Base-by-base conservation (phyloP, 495 filamentous ascomycete genomes). In the Podospora sp. region DNA sequence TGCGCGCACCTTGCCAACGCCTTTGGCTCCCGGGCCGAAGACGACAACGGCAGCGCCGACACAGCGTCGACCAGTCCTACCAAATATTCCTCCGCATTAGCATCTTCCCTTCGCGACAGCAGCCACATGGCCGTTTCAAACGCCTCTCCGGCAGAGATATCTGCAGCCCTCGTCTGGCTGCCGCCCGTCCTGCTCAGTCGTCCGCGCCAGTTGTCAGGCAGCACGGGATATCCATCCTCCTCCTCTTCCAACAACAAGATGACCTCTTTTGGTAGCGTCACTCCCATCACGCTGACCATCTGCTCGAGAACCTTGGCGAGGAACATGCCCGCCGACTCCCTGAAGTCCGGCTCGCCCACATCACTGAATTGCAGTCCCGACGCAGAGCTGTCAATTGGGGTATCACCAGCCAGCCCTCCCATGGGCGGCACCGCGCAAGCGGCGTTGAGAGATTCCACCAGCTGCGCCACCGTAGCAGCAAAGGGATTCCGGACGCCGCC, bases 1-100 rank as follows among this genome's bases (percentile, higher is more conserved):
- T 64, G 24, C 12, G 70, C 70, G 50, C 70, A 72, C 21, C 70
- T 50, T 0, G 57, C 36, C 27, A 69, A 26, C n/a, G 61, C 68
- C 40, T 65, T 62, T 8, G 60, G 60, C 16, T 66, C 53, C 8
- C 52, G 65, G 12, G 33, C 59, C 6, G 60, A 49, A 6, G 20
- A 40, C 57, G 63, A 61, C 29, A 6, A 36, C 3, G 29, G 25
- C n/a, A 49, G 22, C n/a, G 33, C 16, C 46, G 60, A 24, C 11
- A 40, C 49, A 14, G 40, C 35, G 53, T 12, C 56, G 20, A 60
- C 21, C 55, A 60, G 4, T 8, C 29, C 33, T 8, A 20, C 18
- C 18, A 67, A 49, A 14, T 20, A 27, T 25, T 67, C 26, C 58
- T 62, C 65, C 2, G 65, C 65, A 14, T 7, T 26, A 0, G 49